phyloP scores from a whole-genome alignment of 371 early-diverging fungal genomes.

The Apophysomyces ossiformis region DNA sequence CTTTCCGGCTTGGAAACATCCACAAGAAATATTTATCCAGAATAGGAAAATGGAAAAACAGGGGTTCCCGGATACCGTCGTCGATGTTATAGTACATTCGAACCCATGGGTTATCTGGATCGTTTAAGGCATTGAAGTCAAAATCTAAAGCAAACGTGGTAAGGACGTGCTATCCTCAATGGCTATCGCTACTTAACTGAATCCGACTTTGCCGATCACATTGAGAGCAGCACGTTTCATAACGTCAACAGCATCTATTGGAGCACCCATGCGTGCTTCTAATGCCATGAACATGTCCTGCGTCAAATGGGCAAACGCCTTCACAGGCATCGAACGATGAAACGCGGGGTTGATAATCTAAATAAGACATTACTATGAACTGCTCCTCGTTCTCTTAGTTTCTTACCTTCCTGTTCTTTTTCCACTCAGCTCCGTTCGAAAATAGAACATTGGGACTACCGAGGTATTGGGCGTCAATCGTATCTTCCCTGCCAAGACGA shows the following conservation, averaged over 20 bases:
- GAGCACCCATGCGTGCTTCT: background rate
- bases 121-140: slow-evolving; percentile 7
- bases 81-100: slow-evolving; percentile 12
- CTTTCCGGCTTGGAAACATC: slow-evolving; percentile 31
- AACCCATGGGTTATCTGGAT: slow-evolving; percentile 12
- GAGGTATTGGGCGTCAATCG: slow-evolving; percentile 21
- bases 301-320: slow-evolving; percentile 16
- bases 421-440: slow-evolving; percentile 20
- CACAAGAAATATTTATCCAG: slow-evolving; percentile 16
- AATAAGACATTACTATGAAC: background rate
- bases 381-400: background rate
- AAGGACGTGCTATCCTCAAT: too few species aligned
- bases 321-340: slow-evolving; percentile 28
- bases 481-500: background rate
- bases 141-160: background rate
- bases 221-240: slow-evolving; percentile 39
- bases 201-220: slow-evolving; percentile 41
- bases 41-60: slow-evolving; percentile 16
- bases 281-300: slow-evolving; percentile 23
- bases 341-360: slow-evolving; percentile 27
- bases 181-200: slow-evolving; percentile 27
- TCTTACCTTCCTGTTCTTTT: slow-evolving; percentile 19
- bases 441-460: slow-evolving; percentile 19
- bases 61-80: slow-evolving; percentile 2
- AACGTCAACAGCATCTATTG: slow-evolving; percentile 22